A percentile compares a stretch with the other conserved stretches of the same genome.
Conservation (phyloP, 202 grass and related monocot genomes). For the Bolboschoenoplectus hybrid region DNA sequence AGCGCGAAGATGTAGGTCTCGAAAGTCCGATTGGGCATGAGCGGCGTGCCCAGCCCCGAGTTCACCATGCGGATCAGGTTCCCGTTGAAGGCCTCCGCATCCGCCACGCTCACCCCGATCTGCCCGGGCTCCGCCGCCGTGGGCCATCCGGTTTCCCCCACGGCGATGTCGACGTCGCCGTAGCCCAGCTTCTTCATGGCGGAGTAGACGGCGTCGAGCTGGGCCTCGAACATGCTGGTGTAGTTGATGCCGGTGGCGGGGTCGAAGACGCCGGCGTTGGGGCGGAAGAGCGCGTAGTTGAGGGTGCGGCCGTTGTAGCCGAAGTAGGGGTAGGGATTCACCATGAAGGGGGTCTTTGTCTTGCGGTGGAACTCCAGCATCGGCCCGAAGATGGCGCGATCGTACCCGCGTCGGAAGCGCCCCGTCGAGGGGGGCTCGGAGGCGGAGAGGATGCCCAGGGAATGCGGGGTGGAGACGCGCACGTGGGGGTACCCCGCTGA, state of each 20-base stretch:
- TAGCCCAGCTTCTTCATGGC: conserved; percentile 63
- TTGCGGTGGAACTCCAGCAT: conserved; percentile 78
- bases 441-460: conserved; percentile 44
- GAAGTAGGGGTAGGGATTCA: conserved; percentile 95
- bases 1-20: conserved; percentile 77
- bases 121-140: conserved; percentile 50
- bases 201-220: conserved; percentile 72
- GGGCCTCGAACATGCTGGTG: conserved; percentile 81
- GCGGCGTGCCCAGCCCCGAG: conserved; percentile 60
- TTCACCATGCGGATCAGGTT: conserved; percentile 55
- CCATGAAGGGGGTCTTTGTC: conserved; percentile 54
- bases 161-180: conserved; percentile 58
- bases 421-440: conserved; percentile 61
- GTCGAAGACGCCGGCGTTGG: conserved; percentile 62
- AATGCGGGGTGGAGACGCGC: conserved; percentile 77
- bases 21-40: conserved; percentile 59
- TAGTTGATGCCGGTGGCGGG: conserved; percentile 56
- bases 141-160: conserved; percentile 89
- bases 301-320: conserved; percentile 52
- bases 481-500: conserved; percentile 40
- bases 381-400: conserved; percentile 46
- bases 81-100: conserved; percentile 68
- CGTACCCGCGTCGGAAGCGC: conserved; percentile 45
- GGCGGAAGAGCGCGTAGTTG: conserved; percentile 69
- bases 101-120: conserved; percentile 58